Evolutionary conservation across 1,284 basidiomycete genomes (phyloP), one percentile per base, ranked within the genome.

Genomic region (Rugiboletus extremiorientalis): DNA sequence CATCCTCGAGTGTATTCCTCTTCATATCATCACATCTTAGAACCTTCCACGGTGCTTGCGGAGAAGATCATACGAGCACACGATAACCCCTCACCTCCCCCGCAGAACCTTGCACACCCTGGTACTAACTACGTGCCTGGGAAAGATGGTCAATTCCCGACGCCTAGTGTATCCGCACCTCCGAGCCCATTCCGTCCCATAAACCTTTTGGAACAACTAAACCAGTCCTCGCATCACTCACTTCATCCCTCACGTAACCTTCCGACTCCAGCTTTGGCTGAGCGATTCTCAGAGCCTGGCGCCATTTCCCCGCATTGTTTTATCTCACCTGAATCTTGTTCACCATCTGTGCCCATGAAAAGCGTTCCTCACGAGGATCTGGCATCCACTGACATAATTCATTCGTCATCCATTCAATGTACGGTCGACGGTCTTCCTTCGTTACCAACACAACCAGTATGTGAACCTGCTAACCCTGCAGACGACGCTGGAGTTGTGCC

Each of bases 1-100:
- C 37, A 3, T 27, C n/a, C 42, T 47, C 49, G 56, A 52, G 20
- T 41, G 50, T 25, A 49, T 48, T 54, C 46, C 54, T 37, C 58
- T 58, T 33, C 49, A 50, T 31, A 45, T 52, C 49, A 40, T 56
- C 34, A 27, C 23, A 30, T 51, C 38, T 22, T 58, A 86, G 88
- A 89, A 67, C 87, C 86, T 14, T 82, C 86, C 5, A 85, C 86
- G 52, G 77, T 78, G 12, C 74, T 91, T 54, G 88, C 84, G 30
- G 79, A 74, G 58, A 84, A 74, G 69, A 82, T 91, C 46, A 77
- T 86, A 49, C 79, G 82, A 52, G 88, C 88, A 57, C 81, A 83
- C 55, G 84, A 83, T 63, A 91, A 91, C 63, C 88, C 89, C 18
- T 91, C 88, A 22, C 89, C 88, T 27, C 89, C 89, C 20, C 88